phyloP scores from a whole-genome alignment of 2,329 filamentous ascomycete genomes.

The Aspergillus sp. region DNA sequence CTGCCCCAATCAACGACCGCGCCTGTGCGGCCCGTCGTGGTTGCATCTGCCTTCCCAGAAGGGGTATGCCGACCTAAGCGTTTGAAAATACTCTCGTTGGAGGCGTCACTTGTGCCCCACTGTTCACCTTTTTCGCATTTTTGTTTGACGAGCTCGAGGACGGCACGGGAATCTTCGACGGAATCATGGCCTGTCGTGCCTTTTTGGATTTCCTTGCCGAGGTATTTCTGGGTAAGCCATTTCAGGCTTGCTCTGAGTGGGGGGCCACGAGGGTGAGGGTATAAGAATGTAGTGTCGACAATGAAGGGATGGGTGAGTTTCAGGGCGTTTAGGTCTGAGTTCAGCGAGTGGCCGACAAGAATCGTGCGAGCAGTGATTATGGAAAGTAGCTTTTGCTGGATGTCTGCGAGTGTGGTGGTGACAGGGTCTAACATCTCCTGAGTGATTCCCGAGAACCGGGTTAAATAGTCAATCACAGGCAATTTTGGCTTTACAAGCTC shows the following conservation, averaged over 20 bases:
- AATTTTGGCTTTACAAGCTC: slow-evolving; percentile 87
- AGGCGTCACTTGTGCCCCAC: slow-evolving; percentile 79
- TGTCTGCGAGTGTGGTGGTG: slow-evolving; percentile 78
- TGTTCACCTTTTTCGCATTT: slow-evolving; percentile 90
- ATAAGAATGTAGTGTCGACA: slow-evolving; percentile 86
- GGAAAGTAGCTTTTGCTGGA: slow-evolving; percentile 73
- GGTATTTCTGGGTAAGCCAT: slow-evolving; percentile 82
- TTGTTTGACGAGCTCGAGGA: slow-evolving; percentile 87
- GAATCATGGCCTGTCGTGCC: slow-evolving; percentile 80
- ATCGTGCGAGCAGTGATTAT: slow-evolving; percentile 58
- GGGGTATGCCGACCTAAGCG: slow-evolving; percentile 64
- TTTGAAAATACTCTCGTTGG: slow-evolving; percentile 85
- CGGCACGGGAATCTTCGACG: slow-evolving; percentile 86
- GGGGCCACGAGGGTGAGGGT: slow-evolving; percentile 83
- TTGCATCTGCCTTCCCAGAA: slow-evolving; percentile 36
- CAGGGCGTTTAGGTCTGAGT: slow-evolving; percentile 69
- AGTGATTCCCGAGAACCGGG: slow-evolving; percentile 88
- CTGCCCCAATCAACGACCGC: slow-evolving; percentile 88
- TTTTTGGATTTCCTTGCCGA: slow-evolving; percentile 85
- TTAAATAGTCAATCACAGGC: slow-evolving; percentile 91
- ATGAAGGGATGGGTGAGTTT: slow-evolving; percentile 89
- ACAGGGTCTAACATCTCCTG: slow-evolving; percentile 77
- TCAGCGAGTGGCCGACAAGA: slow-evolving; percentile 49
- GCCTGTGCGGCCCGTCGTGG: slow-evolving; percentile 36
- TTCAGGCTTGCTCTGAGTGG: slow-evolving; percentile 90